These are phyloP conservation scores for Puccinellia tenuiflora DNA, from an alignment of 176 grass and related monocot genomes.

Conservation along the genomic window DNA sequence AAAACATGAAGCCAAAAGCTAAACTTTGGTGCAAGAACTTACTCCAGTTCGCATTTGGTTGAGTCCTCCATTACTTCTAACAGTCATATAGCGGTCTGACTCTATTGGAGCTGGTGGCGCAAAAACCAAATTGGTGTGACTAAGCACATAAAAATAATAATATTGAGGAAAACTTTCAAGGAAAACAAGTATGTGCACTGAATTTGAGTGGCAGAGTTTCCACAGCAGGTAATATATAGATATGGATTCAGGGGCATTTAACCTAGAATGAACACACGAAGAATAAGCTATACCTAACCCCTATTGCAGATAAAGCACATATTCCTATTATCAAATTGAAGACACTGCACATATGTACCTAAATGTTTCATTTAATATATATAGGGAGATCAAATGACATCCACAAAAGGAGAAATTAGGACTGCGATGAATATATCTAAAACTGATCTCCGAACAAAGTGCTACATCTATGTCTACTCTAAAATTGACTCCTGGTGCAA, in stretches of 20 bases:
- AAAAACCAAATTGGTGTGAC: conserved; percentile 8
- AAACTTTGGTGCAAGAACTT: conserved; percentile 32
- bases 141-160: not conserved
- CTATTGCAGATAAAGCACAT: conserved; percentile 11
- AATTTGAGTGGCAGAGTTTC: not conserved
- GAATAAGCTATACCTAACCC: not conserved
- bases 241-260: not conserved
- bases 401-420: conserved; percentile 5
- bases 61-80: conserved; percentile 93
- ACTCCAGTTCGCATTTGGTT: conserved; percentile 99
- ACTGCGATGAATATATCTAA: not conserved
- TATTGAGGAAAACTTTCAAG: not conserved
- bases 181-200: not conserved
- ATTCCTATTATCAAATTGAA: conserved; percentile 1
- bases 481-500: not conserved
- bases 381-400: not conserved
- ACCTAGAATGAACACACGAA: not conserved
- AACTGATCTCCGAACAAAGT: not conserved
- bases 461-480: not conserved
- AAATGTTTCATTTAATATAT: not conserved
- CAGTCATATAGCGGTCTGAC: conserved; percentile 61
- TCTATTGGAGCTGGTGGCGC: conserved; percentile 42
- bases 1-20: conserved; percentile 5
- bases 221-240: not conserved
- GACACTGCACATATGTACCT: not conserved